Base-by-base conservation (phyloP, 202 grass and related monocot species). In the Dendrocalamus latiflorus region DNA sequence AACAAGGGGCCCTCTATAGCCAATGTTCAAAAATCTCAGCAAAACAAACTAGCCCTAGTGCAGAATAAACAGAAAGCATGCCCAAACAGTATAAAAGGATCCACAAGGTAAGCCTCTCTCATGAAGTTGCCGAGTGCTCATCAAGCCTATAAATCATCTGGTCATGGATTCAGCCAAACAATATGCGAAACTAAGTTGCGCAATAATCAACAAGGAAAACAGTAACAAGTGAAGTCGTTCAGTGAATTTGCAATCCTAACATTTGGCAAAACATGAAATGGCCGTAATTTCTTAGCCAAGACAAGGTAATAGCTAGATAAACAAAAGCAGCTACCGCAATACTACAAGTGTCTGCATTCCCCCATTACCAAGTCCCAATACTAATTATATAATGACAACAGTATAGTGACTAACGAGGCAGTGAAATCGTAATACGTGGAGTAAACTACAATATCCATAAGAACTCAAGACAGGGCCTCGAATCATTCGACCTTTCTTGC, bases 401-500 rank as follows among this genome's bases (percentile, higher is more conserved):
- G 9, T 56, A 22, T 8, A 7, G 12, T 16, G 20, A 18, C 20
- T 41, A 37, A 41, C 21, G 28, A 44, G 37, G 38, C 15, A 76
- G 13, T 76, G 9, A 44, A 41, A 13, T 57, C 34, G n/a, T 39
- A 9, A 41, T 22, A 25, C 6, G 3, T 37, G 1, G 1, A 58
- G 10, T n/a, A 72, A 37, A 28, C 4, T 25, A n/a, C 20, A 25
- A 68, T 15, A 4, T 61, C 3, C 26, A 1, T 2, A 0, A 75
- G 9, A 61, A 49, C 15, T 51, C 17, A 26, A n/a, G 30, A 1
- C 3, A 74, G 3, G 42, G 39, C 36, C 18, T 18, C 17, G 48
- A 55, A 80, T 17, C 14, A 49, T 72, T 36, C 43, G 0, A 97
- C 94, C 94, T 91, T 85, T 85, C 89, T 94, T 9, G 91, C 94